phyloP scores from a whole-genome alignment of 2,329 filamentous ascomycete genomes.

The Alternaria sp. region DNA sequence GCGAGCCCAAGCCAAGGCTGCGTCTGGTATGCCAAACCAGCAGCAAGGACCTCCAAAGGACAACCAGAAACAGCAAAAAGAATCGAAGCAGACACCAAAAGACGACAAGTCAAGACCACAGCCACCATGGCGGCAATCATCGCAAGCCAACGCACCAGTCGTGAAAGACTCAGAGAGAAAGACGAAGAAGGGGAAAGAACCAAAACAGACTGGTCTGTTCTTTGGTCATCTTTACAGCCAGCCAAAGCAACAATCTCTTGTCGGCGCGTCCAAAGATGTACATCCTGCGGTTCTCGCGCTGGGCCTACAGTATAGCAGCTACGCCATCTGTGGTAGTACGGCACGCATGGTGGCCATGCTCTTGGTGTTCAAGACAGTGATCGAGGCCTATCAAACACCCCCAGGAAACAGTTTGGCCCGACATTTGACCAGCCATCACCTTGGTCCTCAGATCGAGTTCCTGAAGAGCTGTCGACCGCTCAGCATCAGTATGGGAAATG shows the following conservation, averaged over 20 bases:
- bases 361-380: slow-evolving; percentile 88
- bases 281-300: slow-evolving; percentile 85
- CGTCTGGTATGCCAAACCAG: slow-evolving; percentile 41
- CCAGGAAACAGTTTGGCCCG: slow-evolving; percentile 82
- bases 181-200: slow-evolving; percentile 39
- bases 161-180: slow-evolving; percentile 42
- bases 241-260: slow-evolving; percentile 70
- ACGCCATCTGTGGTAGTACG: slow-evolving; percentile 87
- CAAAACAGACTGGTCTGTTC: slow-evolving; percentile 63
- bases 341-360: slow-evolving; percentile 87
- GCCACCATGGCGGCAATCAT: slow-evolving; percentile 39
- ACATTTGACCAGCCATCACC: slow-evolving; percentile 87
- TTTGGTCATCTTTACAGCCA: slow-evolving; percentile 82
- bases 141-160: slow-evolving; percentile 36
- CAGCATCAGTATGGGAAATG: slow-evolving; percentile 96
- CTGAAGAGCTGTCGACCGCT: slow-evolving; percentile 93
- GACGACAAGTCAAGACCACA: slow-evolving; percentile 43
- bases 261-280: slow-evolving; percentile 70
- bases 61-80: slow-evolving; percentile 45
- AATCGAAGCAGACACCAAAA: slow-evolving; percentile 41
- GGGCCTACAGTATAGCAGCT: slow-evolving; percentile 88
- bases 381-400: slow-evolving; percentile 91
- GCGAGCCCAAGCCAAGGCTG: slow-evolving; percentile 71
- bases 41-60: slow-evolving; percentile 41
- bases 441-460: slow-evolving; percentile 95